Percentiles rank a stretch among this genome's conserved stretches.
Evolutionary conservation across 306 rosid genomes (phyloP).

Genomic region (Ceratonia siliqua): DNA sequence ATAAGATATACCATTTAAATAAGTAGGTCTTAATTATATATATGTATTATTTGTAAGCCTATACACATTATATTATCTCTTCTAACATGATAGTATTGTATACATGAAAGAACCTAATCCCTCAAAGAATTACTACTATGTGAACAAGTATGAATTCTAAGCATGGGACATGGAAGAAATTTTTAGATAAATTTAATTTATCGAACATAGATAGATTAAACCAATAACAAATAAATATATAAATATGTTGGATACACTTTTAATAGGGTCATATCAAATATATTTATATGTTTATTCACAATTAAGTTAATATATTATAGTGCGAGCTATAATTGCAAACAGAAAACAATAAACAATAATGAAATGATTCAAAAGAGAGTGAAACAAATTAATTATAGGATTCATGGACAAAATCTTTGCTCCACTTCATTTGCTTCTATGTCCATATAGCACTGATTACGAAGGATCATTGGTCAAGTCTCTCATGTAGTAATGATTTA

Average conservation of each 20-base stretch:
- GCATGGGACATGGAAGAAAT: background rate
- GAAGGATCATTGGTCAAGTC: background rate
- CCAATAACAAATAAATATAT: background rate
- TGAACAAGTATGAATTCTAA: background rate
- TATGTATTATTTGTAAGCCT: too few relatives aligned
- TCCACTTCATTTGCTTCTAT: background rate
- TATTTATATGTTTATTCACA: too few relatives aligned
- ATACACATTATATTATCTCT: too few relatives aligned
- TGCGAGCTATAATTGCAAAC: background rate
- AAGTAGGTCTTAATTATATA: too few relatives aligned
- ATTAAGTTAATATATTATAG: too few relatives aligned
- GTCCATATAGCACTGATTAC: background rate
- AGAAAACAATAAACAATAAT: constrained; percentile 1
- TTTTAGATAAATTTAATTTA: too few relatives aligned
- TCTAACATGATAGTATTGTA: too few relatives aligned
- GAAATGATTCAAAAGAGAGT: background rate
- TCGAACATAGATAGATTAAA: background rate
- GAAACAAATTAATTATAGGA: background rate
- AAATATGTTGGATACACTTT: background rate
- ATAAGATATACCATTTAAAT: too few relatives aligned
- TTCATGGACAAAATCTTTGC: background rate
- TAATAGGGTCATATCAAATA: background rate
- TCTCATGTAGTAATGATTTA: background rate
- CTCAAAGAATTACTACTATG: background rate
- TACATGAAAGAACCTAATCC: too few relatives aligned